Evolutionary conservation across 2,329 filamentous ascomycete species (phyloP).

Genomic region (Chrysosphaeria jannelii): DNA sequence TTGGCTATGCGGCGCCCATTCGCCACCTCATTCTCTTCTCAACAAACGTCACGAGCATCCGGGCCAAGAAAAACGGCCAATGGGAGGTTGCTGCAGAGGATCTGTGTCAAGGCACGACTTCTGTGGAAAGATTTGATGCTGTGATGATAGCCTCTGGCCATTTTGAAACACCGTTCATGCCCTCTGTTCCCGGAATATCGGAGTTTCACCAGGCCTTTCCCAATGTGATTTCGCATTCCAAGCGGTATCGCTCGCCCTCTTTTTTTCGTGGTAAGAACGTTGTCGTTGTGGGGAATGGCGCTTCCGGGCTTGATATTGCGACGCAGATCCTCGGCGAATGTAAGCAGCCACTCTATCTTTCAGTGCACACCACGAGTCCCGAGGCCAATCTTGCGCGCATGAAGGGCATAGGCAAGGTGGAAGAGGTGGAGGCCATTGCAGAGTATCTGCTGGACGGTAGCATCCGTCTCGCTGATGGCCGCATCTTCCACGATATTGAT

Average conservation of each 20-base stretch:
- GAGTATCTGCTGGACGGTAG: slow-evolving; percentile 22
- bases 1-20: slow-evolving; percentile 38
- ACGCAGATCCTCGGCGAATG: slow-evolving; percentile 37
- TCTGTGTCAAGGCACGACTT: not conserved
- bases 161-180: slow-evolving; percentile 38
- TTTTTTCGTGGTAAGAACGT: slow-evolving; percentile 40
- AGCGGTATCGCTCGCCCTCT: slow-evolving; percentile 40
- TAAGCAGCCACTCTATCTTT: slow-evolving; percentile 30
- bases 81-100: slow-evolving; percentile 32
- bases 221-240: slow-evolving; percentile 38
- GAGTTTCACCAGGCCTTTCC: slow-evolving; percentile 29
- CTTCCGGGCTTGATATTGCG: slow-evolving; percentile 62
- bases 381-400: slow-evolving; percentile 15
- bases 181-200: slow-evolving; percentile 25
- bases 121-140: slow-evolving; percentile 31
- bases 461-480: slow-evolving; percentile 33
- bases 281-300: slow-evolving; percentile 56
- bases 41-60: slow-evolving; percentile 34
- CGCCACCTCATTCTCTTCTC: slow-evolving; percentile 36
- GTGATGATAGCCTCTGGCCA: slow-evolving; percentile 50
- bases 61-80: slow-evolving; percentile 9
- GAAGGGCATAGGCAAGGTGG: slow-evolving; percentile 13
- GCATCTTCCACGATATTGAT: slow-evolving; percentile 36
- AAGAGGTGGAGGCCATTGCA: slow-evolving; percentile 25
- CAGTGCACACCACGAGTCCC: slow-evolving; percentile 20